These are phyloP conservation scores for Isabelozyma heimii DNA, from an alignment of 805 yeast genomes.

Conservation along the genomic window DNA sequence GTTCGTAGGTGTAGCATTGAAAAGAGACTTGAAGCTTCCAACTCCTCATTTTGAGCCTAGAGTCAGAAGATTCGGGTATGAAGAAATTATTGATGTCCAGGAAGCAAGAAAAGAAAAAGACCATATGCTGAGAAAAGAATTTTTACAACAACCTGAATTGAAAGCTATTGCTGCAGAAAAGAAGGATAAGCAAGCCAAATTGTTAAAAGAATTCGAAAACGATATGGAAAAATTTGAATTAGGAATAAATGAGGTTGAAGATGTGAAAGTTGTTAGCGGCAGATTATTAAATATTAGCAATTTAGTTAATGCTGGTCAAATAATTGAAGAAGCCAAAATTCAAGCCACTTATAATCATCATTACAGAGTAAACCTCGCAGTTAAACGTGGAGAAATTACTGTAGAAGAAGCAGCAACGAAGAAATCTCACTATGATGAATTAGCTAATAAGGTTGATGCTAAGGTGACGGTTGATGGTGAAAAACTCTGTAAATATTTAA, in stretches of 20 bases:
- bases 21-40: constrained; percentile 64
- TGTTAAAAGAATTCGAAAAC: constrained; percentile 22
- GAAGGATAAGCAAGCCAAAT: constrained; percentile 31
- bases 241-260: constrained; percentile 7
- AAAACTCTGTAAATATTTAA: constrained; percentile 37
- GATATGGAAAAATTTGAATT: constrained; percentile 22
- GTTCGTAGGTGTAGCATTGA: constrained; percentile 84
- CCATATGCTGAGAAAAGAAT: constrained; percentile 67
- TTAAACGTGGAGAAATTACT: constrained; percentile 35
- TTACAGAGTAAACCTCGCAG: constrained; percentile 41
- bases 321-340: constrained; percentile 52
- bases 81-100: constrained; percentile 46
- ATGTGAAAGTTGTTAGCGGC: constrained; percentile 20
- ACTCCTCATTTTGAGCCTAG: constrained; percentile 90
- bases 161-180: constrained; percentile 39
- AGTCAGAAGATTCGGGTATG: constrained; percentile 77
- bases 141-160: constrained; percentile 52
- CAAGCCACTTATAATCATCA: constrained; percentile 54
- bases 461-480: constrained; percentile 47
- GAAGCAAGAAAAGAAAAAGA: constrained; percentile 58
- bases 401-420: constrained; percentile 18
- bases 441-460: constrained; percentile 42
- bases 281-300: constrained; percentile 53
- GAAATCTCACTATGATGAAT: constrained; percentile 27
- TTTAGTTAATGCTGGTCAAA: constrained; percentile 57